Evolutionary conservation across 352 stramenopile genomes (phyloP), one percentile per base, ranked within the genome.

Genomic region (Phytopythium mirpurense): DNA sequence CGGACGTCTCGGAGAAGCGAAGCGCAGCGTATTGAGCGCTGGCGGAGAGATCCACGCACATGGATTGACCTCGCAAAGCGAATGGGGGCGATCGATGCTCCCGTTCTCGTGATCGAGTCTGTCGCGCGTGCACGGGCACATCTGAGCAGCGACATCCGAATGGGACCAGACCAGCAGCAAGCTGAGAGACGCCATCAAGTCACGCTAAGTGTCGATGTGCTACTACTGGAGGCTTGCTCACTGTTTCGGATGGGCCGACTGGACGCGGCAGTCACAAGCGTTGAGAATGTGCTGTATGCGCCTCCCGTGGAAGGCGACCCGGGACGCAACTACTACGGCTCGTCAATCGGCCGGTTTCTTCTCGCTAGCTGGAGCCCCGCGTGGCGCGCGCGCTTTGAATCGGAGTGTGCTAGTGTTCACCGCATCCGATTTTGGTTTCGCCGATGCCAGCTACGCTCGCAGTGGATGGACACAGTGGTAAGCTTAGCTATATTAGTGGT

Each of bases 1-100:
- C 79, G 69, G 19, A 85, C 71, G 26, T 89, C 81, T 0, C 61
- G 75, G n/a, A 85, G 86, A 42, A 87, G 75, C 45, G 74, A 87
- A 56, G 74, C 57, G 38, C 62, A 85, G 16, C 74, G 81, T 3
- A 62, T 75, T 0, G 51, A 86, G 36, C 47, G 76, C 29, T 91
- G 81, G 78, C 76, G 72, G 40, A 59, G 60, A 21, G 76, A 91
- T 35, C 48, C 76, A 19, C 52, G 55, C 18, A 76, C 76, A 4
- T 91, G 81, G 81, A 63, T 85, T 26, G 79, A 86, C 34, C 50
- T 91, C 26, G 78, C 74, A 3, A 68, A 55, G 24, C 68, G 67
- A 34, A 60, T 89, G 47, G 62, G 55, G 10, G 56, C 59, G 26
- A 42, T 70, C 26, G 88, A 87, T 48, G 67, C 70, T 8, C 76